Evolutionary conservation across 345 rosid genomes (phyloP).

Genomic region (Tarenaya hassleriana): DNA sequence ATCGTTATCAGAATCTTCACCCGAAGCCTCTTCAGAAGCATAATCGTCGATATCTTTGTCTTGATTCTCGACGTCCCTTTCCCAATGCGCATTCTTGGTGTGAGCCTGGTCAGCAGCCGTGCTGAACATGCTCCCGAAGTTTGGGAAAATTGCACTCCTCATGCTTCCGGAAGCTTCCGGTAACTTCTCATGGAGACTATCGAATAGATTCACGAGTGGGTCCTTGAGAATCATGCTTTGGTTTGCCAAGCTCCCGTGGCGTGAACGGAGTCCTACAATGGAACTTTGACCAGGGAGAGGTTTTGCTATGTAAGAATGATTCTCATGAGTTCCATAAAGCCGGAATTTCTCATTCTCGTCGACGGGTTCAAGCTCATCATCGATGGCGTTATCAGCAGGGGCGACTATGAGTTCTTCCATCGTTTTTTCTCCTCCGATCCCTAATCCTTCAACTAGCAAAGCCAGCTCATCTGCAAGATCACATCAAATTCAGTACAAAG

Average conservation of each 20-base stretch:
- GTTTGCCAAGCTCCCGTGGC: conserved; percentile 58
- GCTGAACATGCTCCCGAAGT: conserved; percentile 70
- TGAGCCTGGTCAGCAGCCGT: conserved; percentile 46
- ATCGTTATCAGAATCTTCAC: conserved; percentile 55
- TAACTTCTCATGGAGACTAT: conserved; percentile 70
- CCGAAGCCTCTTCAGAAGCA: conserved; percentile 40
- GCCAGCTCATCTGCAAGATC: conserved; percentile 74
- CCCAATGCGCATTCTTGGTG: conserved; percentile 67
- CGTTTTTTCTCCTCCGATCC: conserved; percentile 66
- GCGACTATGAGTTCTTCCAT: conserved; percentile 81
- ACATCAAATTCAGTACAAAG: conserved; percentile 4
- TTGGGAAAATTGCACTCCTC: conserved; percentile 65
- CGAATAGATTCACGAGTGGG: conserved; percentile 82
- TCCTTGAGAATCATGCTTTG: conserved; percentile 53
- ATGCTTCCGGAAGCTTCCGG: conserved; percentile 50
- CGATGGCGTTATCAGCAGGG: conserved; percentile 32
- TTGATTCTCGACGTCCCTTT: conserved; percentile 58
- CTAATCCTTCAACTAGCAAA: conserved; percentile 87
- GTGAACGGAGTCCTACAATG: conserved; percentile 51
- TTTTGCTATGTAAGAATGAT: conserved; percentile 80
- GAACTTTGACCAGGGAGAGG: conserved; percentile 65
- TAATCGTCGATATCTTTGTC: conserved; percentile 62
- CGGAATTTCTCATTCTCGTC: conserved; percentile 43
- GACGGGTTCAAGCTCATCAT: neutral
- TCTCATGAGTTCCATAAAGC: conserved; percentile 65